Evolutionary conservation across 352 stramenopile genomes (phyloP).

Genomic region (Globisporangium okanoganense): DNA sequence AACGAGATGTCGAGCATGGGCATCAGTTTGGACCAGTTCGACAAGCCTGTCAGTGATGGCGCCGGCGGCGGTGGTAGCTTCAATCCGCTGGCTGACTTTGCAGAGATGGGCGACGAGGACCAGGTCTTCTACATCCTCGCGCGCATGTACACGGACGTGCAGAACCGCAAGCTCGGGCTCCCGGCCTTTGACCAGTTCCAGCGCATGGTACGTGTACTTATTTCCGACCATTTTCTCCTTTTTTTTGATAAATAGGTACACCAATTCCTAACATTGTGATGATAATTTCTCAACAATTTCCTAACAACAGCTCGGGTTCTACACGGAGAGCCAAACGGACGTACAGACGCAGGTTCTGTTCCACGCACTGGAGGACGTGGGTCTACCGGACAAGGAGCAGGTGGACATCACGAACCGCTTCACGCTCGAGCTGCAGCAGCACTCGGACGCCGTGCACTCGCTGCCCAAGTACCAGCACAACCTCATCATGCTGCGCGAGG

Average conservation of each 20-base stretch:
- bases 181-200: slow-evolving; percentile 83
- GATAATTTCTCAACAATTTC: background rate
- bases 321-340: slow-evolving; percentile 68
- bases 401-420: slow-evolving; percentile 67
- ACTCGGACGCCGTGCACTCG: slow-evolving; percentile 71
- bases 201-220: slow-evolving; percentile 51
- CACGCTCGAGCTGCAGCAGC: slow-evolving; percentile 45
- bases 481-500: slow-evolving; percentile 76
- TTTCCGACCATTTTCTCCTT: background rate
- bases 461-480: slow-evolving; percentile 84
- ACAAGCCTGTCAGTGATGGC: slow-evolving; percentile 33
- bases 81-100: slow-evolving; percentile 40
- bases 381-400: slow-evolving; percentile 55
- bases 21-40: slow-evolving; percentile 56
- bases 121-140: slow-evolving; percentile 82
- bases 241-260: background rate
- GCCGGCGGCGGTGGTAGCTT: slow-evolving; percentile 1
- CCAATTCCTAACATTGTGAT: slow-evolving; percentile 7
- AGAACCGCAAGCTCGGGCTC: slow-evolving; percentile 67
- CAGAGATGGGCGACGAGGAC: slow-evolving; percentile 51
- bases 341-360: slow-evolving; percentile 77
- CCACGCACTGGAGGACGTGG: slow-evolving; percentile 54
- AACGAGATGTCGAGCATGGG: slow-evolving; percentile 80
- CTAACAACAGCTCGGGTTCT: slow-evolving; percentile 62
- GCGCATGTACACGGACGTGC: slow-evolving; percentile 67